These are phyloP conservation scores for Circinella minor DNA, from an alignment of 371 early-diverging fungal genomes.

Conservation along the genomic window DNA sequence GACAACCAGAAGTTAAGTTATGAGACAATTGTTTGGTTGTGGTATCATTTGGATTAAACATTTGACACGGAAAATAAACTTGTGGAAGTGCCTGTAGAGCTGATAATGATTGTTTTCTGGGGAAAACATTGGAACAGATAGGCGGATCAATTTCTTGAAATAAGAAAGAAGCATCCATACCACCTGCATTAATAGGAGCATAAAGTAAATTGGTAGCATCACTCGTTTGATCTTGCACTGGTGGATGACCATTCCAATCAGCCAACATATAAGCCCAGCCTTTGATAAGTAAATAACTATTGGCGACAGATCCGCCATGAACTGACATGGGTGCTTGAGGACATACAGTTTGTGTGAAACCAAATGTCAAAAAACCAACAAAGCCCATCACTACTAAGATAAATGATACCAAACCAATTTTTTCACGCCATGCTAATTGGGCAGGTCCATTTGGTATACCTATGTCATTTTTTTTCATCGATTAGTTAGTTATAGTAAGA, in stretches of 20 bases:
- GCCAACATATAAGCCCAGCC: conserved; percentile 63
- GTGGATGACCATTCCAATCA: conserved; percentile 54
- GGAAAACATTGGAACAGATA: conserved; percentile 57
- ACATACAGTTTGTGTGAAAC: conserved; percentile 63
- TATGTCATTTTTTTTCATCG: background rate
- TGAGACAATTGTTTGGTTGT: conserved; percentile 48
- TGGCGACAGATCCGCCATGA: conserved; percentile 37
- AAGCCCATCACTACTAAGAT: conserved; percentile 54
- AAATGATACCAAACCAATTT: conserved; percentile 76
- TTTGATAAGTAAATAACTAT: conserved; percentile 51
- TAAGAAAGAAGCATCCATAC: conserved; percentile 60
- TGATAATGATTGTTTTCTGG: conserved; percentile 19
- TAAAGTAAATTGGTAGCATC: conserved; percentile 57
- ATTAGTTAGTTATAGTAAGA: too few species aligned
- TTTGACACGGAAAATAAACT: conserved; percentile 76
- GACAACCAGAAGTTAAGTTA: conserved; percentile 56
- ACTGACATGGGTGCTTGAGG: conserved; percentile 38
- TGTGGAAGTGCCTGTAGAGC: conserved; percentile 28
- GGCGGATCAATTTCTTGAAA: conserved; percentile 55
- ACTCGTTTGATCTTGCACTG: conserved; percentile 34
- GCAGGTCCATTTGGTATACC: conserved; percentile 46
- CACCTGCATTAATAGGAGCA: conserved; percentile 66
- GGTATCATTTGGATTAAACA: conserved; percentile 54
- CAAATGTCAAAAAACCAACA: conserved; percentile 65
- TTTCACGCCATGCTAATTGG: conserved; percentile 87